A percentile compares a stretch with the other conserved stretches of the same genome.
Conservation (phyloP, 2,329 filamentous ascomycete genomes). For the Sphaceloma murrayae region DNA sequence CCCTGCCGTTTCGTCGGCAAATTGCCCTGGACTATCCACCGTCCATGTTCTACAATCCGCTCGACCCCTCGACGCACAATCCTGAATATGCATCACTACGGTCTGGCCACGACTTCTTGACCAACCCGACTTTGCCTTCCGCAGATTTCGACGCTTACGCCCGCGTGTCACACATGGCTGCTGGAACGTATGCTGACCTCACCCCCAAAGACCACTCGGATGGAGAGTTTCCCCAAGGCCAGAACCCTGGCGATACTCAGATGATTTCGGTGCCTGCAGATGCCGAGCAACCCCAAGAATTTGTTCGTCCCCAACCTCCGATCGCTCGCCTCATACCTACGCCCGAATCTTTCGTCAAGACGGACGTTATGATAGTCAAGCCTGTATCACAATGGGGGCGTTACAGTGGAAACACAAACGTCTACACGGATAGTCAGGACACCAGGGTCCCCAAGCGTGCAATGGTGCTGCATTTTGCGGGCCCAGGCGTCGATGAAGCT, state of each 20-base stretch:
- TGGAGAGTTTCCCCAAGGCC: too few relatives aligned
- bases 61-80: slow-evolving; percentile 37
- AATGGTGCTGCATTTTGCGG: slow-evolving; percentile 68
- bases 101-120: slow-evolving; percentile 37
- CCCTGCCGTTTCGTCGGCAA: slow-evolving; percentile 32
- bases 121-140: slow-evolving; percentile 23
- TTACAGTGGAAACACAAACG: slow-evolving; percentile 54
- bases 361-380: slow-evolving; percentile 56
- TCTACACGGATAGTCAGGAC: slow-evolving; percentile 55
- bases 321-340: slow-evolving; percentile 60
- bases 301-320: slow-evolving; percentile 34
- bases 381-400: slow-evolving; percentile 72
- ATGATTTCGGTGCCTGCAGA: too few relatives aligned
- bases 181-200: slow-evolving; percentile 13
- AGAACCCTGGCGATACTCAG: too few relatives aligned
- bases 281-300: too few relatives aligned
- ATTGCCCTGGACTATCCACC: slow-evolving; percentile 37
- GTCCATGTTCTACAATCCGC: slow-evolving; percentile 37
- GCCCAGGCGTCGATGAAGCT: slow-evolving; percentile 53
- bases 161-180: slow-evolving; percentile 11
- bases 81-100: slow-evolving; percentile 37
- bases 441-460: slow-evolving; percentile 70
- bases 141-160: slow-evolving; percentile 17
- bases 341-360: slow-evolving; percentile 53
- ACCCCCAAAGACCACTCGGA: neutral